Evolutionary conservation across 75 land plant genomes (phyloP).

Genomic region (Cryptomeria japonica): DNA sequence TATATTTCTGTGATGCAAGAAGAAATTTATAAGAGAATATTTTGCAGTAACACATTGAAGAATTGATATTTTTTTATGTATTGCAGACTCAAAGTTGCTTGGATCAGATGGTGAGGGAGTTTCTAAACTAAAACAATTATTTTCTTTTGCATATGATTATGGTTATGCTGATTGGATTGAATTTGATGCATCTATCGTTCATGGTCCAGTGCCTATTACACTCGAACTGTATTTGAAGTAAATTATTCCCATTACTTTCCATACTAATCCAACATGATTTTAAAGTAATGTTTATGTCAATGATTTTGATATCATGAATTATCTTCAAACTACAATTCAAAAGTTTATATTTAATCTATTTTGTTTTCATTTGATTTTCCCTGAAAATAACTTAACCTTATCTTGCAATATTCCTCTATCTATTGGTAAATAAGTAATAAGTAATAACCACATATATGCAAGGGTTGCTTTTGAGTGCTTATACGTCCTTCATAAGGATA

Average conservation of each 20-base stretch:
- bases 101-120: conserved; percentile 79
- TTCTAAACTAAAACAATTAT: conserved; percentile 77
- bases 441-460: neutral
- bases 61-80: neutral
- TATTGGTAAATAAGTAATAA: neutral
- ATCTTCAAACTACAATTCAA: neutral
- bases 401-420: neutral
- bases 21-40: neutral
- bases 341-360: neutral
- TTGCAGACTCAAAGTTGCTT: conserved; percentile 68
- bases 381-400: neutral
- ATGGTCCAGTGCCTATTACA: conserved; percentile 97
- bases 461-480: neutral
- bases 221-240: conserved; percentile 97
- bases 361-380: neutral
- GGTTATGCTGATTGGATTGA: conserved; percentile 86
- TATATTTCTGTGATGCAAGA: no score
- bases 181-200: conserved; percentile 92
- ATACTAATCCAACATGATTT: neutral
- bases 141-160: conserved; percentile 80
- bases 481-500: neutral
- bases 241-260: neutral
- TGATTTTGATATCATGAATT: neutral
- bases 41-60: neutral
- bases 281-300: neutral